phyloP scores from a whole-genome alignment of 805 yeast species.

The Pichia ethanolica region DNA sequence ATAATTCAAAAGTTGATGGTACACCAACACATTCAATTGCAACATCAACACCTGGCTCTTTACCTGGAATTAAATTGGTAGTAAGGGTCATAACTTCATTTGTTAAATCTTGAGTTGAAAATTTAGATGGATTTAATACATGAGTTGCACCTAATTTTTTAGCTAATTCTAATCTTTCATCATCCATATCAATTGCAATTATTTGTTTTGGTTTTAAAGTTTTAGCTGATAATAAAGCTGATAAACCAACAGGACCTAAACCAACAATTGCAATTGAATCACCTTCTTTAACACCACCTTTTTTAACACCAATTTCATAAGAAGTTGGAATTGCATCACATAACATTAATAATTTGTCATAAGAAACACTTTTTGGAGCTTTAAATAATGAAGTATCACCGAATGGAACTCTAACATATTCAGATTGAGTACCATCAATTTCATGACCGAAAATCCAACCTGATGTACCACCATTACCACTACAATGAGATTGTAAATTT shows the following conservation, averaged over 20 bases:
- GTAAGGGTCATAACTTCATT: conserved; percentile 26
- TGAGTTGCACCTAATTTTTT: conserved; percentile 54
- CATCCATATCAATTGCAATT: conserved; percentile 53
- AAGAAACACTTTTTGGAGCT: conserved; percentile 26
- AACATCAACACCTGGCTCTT: conserved; percentile 50
- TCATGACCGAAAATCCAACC: conserved; percentile 49
- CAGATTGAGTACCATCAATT: conserved; percentile 66
- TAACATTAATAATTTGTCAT: conserved; percentile 49
- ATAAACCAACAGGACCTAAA: conserved; percentile 60
- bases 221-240: conserved; percentile 51
- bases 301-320: conserved; percentile 56
- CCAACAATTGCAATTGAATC: conserved; percentile 61
- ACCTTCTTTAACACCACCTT: conserved; percentile 44
- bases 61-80: conserved; percentile 13
- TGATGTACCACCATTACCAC: conserved; percentile 32
- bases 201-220: conserved; percentile 48
- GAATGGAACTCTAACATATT: conserved; percentile 47
- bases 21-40: conserved; percentile 63
- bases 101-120: conserved; percentile 31
- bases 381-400: conserved; percentile 34
- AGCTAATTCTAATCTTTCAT: conserved; percentile 50
- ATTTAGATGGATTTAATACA: conserved; percentile 44
- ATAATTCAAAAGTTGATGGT: conserved; percentile 51
- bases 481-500: conserved; percentile 55
- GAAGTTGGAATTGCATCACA: conserved; percentile 65